Base-by-base conservation (phyloP, 2,329 filamentous ascomycete genomes). In the Cordyceps cicadae region DNA sequence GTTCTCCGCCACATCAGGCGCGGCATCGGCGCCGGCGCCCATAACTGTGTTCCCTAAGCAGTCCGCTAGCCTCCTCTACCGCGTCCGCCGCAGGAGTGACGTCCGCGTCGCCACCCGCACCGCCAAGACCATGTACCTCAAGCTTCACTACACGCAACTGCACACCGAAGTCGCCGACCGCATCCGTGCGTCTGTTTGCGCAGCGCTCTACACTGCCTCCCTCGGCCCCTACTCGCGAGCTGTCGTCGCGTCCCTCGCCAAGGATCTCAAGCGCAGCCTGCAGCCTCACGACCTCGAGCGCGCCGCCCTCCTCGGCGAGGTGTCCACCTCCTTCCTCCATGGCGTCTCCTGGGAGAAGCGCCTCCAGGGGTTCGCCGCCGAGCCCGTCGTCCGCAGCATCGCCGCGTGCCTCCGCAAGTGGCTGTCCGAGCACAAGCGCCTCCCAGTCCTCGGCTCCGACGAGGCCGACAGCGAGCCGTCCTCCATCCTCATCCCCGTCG, bases 401-500 rank as follows among this genome's bases (percentile, higher is more conserved):
- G 64, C 70, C 0, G 45, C 66, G 1, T 66, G 70, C 45, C 66
- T 81, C 3, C 63, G 68, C 0, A 50, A 59, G 3, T 76, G 74
- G 74, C 72, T 71, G 58, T 62, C 63, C n/a, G 61, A 63, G 5
- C 66, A 73, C 29, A 62, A 67, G 14, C 66, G 61, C 6, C 60
- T 77, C 14, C 39, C 64, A 2, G 63, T 76, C 0, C 6, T n/a
- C 39, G 14, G 15, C 17, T 8, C 43, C 19, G 37, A 59, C 9
- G 51, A 62, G 1, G 62, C 67, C 55, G 63, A 64, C 5, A 54
- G 59, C n/a, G 76, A 81, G 21, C 65, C 78, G 72, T 63, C 81
- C 81, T 86, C 85, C 14, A 92, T 99, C 66, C 79, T 88, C 34
- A 95, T 99, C 58, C 90, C 92, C 0, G 92, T 99, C 15, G 91